A percentile compares a stretch with the other conserved stretches of the same genome.
These are phyloP conservation scores for Cercophora scortea DNA, from an alignment of 495 filamentous ascomycete genomes.

Conservation along the genomic window DNA sequence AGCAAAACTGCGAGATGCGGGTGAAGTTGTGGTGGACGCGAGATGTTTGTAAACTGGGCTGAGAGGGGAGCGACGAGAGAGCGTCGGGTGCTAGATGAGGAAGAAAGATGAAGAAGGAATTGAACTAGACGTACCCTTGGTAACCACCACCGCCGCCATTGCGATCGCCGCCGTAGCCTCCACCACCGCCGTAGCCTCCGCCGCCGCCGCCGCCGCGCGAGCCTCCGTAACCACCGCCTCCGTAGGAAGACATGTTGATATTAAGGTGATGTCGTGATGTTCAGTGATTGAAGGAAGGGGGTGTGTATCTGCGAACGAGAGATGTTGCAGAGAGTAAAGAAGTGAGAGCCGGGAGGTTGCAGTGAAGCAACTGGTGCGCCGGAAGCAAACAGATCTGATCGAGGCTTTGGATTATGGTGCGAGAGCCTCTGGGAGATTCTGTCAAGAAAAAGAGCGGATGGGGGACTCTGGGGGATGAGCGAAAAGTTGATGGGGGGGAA, in stretches of 20 bases:
- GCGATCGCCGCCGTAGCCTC: slow-evolving; percentile 12
- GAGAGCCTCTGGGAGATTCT: neutral
- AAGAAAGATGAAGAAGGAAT: slow-evolving; percentile 4
- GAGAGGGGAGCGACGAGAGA: no score
- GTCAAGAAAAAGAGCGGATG: neutral
- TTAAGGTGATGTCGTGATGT: slow-evolving; percentile 37
- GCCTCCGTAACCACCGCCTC: slow-evolving; percentile 49
- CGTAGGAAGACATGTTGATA: slow-evolving; percentile 32
- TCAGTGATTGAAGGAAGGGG: neutral
- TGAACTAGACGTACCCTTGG: slow-evolving; percentile 17
- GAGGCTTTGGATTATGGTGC: neutral
- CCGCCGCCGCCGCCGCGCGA: slow-evolving; percentile 41
- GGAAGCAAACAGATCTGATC: neutral
- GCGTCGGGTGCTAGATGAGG: neutral
- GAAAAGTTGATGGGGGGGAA: neutral
- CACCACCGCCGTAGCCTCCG: slow-evolving; percentile 13
- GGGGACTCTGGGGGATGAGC: neutral
- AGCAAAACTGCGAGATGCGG: slow-evolving; percentile 7
- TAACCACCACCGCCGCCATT: slow-evolving; percentile 13
- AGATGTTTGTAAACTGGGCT: no score
- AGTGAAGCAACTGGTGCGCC: neutral
- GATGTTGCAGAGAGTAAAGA: neutral
- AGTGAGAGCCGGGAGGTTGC: no score
- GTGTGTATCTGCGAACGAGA: neutral
- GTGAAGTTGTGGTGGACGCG: neutral